phyloP scores from a whole-genome alignment of 371 early-diverging fungal genomes.

The Saksenaea oblongispora region DNA sequence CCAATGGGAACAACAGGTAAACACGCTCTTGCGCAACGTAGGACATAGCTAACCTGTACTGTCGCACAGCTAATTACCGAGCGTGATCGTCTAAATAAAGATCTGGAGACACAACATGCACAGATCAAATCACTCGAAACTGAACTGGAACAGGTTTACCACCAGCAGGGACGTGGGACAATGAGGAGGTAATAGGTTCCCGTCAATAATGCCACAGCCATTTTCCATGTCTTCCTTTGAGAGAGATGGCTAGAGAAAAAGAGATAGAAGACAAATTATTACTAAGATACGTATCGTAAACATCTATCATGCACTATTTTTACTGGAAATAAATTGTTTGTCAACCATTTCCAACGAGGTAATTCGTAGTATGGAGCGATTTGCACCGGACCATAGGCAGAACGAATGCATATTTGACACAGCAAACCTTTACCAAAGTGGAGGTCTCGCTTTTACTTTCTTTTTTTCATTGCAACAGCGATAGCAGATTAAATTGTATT shows the following conservation, averaged over 20 bases:
- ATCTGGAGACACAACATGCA: constrained; percentile 93
- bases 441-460: too few species aligned
- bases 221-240: neutral
- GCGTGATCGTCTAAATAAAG: constrained; percentile 96
- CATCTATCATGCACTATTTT: too few species aligned
- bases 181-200: constrained; percentile 36
- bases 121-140: constrained; percentile 89
- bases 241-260: constrained; percentile 1
- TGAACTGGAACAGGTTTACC: constrained; percentile 71
- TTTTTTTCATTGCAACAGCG: too few species aligned
- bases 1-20: constrained; percentile 95
- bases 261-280: constrained; percentile 3
- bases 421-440: too few species aligned
- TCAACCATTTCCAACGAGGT: too few species aligned
- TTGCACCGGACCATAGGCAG: too few species aligned
- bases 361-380: too few species aligned
- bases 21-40: neutral
- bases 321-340: too few species aligned
- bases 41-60: neutral
- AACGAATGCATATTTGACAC: too few species aligned
- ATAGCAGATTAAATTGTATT: too few species aligned
- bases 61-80: constrained; percentile 79
- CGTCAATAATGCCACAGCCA: neutral
- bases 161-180: constrained; percentile 43
- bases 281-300: too few species aligned